Evolutionary conservation across 2,329 filamentous ascomycete species (phyloP).

Genomic region (Fusarium xyrophilum): DNA sequence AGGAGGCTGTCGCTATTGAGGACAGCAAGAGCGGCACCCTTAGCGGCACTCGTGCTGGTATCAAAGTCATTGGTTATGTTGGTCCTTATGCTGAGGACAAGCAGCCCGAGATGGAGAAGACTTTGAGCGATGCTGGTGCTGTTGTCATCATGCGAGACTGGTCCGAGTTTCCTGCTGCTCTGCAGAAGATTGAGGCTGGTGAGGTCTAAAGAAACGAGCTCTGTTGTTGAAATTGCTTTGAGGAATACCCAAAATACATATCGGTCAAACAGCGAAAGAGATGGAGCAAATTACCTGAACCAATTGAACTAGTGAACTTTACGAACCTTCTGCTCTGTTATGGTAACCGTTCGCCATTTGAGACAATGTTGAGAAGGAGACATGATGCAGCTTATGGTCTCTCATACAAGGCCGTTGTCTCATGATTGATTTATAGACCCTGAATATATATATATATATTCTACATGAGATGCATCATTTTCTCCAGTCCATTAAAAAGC

Average conservation of each 20-base stretch:
- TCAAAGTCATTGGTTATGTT: slow-evolving; percentile 84
- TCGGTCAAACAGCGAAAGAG: slow-evolving; percentile 20
- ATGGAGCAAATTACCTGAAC: slow-evolving; percentile 9
- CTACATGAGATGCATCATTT: slow-evolving; percentile 28
- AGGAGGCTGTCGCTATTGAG: slow-evolving; percentile 81
- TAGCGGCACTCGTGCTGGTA: slow-evolving; percentile 75
- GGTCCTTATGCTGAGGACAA: slow-evolving; percentile 73
- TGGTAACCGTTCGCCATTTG: neutral
- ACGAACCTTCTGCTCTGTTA: neutral
- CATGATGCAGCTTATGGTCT: neutral
- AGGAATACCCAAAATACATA: slow-evolving; percentile 31
- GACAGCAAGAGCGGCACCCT: slow-evolving; percentile 87
- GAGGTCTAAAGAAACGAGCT: slow-evolving; percentile 37
- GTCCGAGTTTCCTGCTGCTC: slow-evolving; percentile 59
- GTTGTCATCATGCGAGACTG: slow-evolving; percentile 67
- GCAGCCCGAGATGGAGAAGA: slow-evolving; percentile 69
- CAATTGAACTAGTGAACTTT: slow-evolving; percentile 23
- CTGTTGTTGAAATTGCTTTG: slow-evolving; percentile 27
- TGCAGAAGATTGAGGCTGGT: slow-evolving; percentile 57
- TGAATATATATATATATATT: neutral
- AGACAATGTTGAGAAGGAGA: neutral
- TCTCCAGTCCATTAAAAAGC: slow-evolving; percentile 75
- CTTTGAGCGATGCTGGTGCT: slow-evolving; percentile 67
- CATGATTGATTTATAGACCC: neutral
- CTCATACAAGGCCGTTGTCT: neutral